Base-by-base conservation (phyloP, 129 eudicot species). In the Helianthus tuberosus region DNA sequence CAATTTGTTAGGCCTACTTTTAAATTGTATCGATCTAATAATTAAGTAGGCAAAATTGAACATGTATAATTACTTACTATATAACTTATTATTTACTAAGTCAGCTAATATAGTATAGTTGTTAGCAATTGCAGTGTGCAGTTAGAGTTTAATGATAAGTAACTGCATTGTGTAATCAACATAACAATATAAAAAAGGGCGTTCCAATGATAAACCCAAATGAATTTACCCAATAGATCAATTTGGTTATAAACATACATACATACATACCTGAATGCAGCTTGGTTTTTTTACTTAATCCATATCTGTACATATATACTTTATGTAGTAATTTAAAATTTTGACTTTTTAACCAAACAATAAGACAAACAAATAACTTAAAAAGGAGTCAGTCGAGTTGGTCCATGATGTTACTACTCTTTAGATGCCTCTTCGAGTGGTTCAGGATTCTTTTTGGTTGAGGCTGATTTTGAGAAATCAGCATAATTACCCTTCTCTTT, bases 401-500 rank as follows among this genome's bases (percentile, higher is more conserved):
- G 41, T 59, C 32, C 32, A 27, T 27, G 32, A 27, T 27, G 32
- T 27, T 27, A 27, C 49, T 69, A 27, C 49, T 69, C 38, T 49
- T 39, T 43, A 9, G 32, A 49, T 38, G 76, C 23, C 12, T 63
- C 29, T 66, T 48, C 15, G 23, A 67, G 9, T 74, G 76, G 9
- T 74, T 79, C 78, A 6, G 75, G 63, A 14, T 54, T 75, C 62
- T 86, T 89, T 77, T 84, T 93, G 49, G 58, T 61, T 1, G 89
- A 73, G 13, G 86, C 25, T 14, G 88, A 69, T 68, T 92, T 88
- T 1, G 86, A 79, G 47, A 93, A 88, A 17, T 83, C 81, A 14
- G 62, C 66, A 66, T 88, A 93, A 75, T 80, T 82, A 8, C 90
- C 95, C 62, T 84, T 93, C 68, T 93, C 92, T 75, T 93, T 90